phyloP scores from a whole-genome alignment of 371 early-diverging fungal genomes.

The Nematocida displodere region DNA sequence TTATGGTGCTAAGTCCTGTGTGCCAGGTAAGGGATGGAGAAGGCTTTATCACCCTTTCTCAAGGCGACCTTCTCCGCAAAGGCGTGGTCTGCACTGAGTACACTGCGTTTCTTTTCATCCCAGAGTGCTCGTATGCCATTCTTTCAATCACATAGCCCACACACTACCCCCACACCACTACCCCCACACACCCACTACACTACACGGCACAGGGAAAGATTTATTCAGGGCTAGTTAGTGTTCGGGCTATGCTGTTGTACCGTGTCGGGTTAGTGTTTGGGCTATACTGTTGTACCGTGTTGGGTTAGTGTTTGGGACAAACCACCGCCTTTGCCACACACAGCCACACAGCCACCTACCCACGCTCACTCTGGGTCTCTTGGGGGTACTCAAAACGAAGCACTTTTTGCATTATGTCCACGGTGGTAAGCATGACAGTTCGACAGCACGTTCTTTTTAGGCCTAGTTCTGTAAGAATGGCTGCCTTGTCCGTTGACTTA shows the following conservation, averaged over 20 bases:
- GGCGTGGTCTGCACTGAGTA: not conserved
- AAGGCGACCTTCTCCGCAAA: conserved; percentile 10
- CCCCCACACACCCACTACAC: not conserved
- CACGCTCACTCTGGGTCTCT: conserved; percentile 5
- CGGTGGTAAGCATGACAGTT: conserved; percentile 93
- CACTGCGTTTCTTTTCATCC: conserved; percentile 1
- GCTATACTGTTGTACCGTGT: not conserved
- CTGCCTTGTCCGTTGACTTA: conserved; percentile 70
- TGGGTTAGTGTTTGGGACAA: not conserved
- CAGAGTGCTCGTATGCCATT: not conserved
- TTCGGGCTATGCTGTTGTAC: not conserved
- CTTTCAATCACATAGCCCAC: not conserved
- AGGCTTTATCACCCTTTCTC: too few species aligned
- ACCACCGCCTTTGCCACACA: not conserved
- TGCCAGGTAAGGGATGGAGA: too few species aligned
- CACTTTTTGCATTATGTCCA: conserved; percentile 93
- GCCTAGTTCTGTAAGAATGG: conserved; percentile 78
- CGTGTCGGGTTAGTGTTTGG: not conserved
- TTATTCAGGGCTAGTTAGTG: not conserved
- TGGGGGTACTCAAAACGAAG: conserved; percentile 73
- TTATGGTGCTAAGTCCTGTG: conserved; percentile 19
- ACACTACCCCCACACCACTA: not conserved
- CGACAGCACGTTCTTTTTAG: conserved; percentile 95
- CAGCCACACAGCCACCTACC: not conserved
- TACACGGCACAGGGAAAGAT: too few species aligned